Evolutionary conservation across 2,329 filamentous ascomycete genomes (phyloP).

Genomic region (Blumeria hordei): DNA sequence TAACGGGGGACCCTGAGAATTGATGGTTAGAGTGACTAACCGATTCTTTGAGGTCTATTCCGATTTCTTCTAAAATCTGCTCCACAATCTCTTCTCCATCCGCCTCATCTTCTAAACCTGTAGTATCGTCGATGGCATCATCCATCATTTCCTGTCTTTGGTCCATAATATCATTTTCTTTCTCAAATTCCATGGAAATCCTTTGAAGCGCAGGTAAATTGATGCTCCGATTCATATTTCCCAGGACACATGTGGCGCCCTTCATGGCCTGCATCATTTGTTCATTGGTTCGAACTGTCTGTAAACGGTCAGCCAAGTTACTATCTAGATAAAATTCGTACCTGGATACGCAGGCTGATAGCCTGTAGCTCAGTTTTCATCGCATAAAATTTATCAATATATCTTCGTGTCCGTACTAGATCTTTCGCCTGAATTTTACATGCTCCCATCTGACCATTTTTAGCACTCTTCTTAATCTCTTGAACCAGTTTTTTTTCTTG

Average conservation of each 20-base stretch:
- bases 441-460: conserved; percentile 92
- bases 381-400: conserved; percentile 94
- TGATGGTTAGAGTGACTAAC: conserved; percentile 29
- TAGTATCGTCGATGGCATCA: conserved; percentile 91
- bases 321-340: conserved; percentile 17
- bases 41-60: conserved; percentile 70
- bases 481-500: conserved; percentile 92
- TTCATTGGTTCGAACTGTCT: conserved; percentile 95
- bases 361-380: conserved; percentile 96
- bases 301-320: not conserved
- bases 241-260: conserved; percentile 73
- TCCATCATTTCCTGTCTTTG: conserved; percentile 99
- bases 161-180: conserved; percentile 98
- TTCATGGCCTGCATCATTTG: conserved; percentile 99
- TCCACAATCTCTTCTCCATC: conserved; percentile 94
- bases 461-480: conserved; percentile 95
- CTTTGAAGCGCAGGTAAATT: conserved; percentile 90
- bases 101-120: conserved; percentile 71
- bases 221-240: conserved; percentile 96
- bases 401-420: conserved; percentile 74
- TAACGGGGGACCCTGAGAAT: conserved; percentile 1
- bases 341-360: conserved; percentile 83
- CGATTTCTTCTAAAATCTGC: conserved; percentile 89
- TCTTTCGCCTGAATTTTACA: conserved; percentile 98
- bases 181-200: conserved; percentile 97